These are phyloP conservation scores for Backusella circina DNA, from an alignment of 192 early-diverging fungal species.

Conservation along the genomic window DNA sequence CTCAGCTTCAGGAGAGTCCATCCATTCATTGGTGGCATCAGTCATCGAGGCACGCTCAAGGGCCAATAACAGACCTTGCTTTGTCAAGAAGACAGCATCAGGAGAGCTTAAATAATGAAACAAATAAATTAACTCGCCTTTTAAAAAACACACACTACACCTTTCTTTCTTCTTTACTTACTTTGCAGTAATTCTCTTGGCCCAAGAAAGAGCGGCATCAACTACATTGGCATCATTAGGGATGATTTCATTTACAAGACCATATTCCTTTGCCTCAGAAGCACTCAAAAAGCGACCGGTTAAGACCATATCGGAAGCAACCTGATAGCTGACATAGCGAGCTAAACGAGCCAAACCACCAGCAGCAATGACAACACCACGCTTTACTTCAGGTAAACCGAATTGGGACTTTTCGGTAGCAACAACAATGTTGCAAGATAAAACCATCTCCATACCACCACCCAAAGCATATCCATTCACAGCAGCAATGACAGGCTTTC, in stretches of 20 bases:
- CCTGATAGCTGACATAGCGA: conserved; percentile 32
- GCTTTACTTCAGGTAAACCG: conserved; percentile 42
- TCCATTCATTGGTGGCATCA: conserved; percentile 21
- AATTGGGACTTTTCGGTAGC: conserved; percentile 35
- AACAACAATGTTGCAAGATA: conserved; percentile 41
- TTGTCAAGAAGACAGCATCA: conserved; percentile 39
- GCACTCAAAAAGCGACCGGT: conserved; percentile 37
- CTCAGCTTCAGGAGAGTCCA: conserved; percentile 21
- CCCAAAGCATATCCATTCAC: conserved; percentile 42
- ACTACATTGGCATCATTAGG: conserved; percentile 24
- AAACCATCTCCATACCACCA: conserved; percentile 37
- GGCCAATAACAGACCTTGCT: conserved; percentile 32
- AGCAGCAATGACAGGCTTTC: conserved; percentile 44
- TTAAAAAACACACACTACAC: neutral
- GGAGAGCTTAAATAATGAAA: conserved; percentile 29
- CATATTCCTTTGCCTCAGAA: conserved; percentile 32
- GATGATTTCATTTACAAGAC: conserved; percentile 37
- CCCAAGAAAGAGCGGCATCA: conserved; percentile 20
- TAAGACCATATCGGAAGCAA: conserved; percentile 35
- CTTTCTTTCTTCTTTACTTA: neutral
- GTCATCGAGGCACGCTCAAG: conserved; percentile 31
- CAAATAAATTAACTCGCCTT: neutral
- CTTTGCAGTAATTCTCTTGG: conserved; percentile 29
- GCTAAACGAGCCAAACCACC: conserved; percentile 35
- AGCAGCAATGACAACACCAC: conserved; percentile 28